Evolutionary conservation across 768 basidiomycete species (phyloP), one percentile per base, ranked within the genome.

Genomic region (Lactarius pseudohatsudake): DNA sequence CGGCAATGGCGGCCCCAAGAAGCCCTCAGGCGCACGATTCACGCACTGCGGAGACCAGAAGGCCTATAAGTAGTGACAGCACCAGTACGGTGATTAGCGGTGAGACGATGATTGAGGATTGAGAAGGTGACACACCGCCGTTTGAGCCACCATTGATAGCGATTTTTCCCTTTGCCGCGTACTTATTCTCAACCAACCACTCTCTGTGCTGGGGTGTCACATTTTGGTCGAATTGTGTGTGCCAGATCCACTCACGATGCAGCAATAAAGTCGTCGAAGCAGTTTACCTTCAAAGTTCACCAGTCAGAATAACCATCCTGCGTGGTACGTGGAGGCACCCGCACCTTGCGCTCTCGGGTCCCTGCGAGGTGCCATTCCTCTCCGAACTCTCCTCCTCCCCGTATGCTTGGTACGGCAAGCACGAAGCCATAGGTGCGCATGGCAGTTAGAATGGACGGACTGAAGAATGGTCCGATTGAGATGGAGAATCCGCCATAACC

Each of bases 1-100:
- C 90, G 0, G 90, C 87, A 5, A 93, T 82, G 1, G 83, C 90
- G 22, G 87, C 89, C n/a, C 91, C 91, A 68, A 91, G 86, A 4
- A 85, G 4, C 86, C 88, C 73, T 90, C 85, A 1, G 88, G 88
- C 0, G 91, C 91, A 45, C 89, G 87, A 67, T 92, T 90, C 56
- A 90, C 80, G 69, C 89, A 93, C n/a, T n/a, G 91, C 91, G n/a
- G 85, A 86, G n/a, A 93, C 84, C 30, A 93, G 83, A 2, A 94
- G 78, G 58, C 91, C 90, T 89, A 71, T 32, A 26, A 50, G 30
- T 15, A 53, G 9, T 22, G 4, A 8, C 0, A 22, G 10, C 22
- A 47, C 11, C 1, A 5, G 45, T 22, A 50, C 1, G 6, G 41
- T 18, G 32, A 45, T 16, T 16, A 13, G 1, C 26, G 26, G 18